A percentile compares a stretch with the other conserved stretches of the same genome.
These are phyloP conservation scores for Aspergillus nomiae DNA, from an alignment of 2,329 filamentous ascomycete genomes.

Conservation along the genomic window DNA sequence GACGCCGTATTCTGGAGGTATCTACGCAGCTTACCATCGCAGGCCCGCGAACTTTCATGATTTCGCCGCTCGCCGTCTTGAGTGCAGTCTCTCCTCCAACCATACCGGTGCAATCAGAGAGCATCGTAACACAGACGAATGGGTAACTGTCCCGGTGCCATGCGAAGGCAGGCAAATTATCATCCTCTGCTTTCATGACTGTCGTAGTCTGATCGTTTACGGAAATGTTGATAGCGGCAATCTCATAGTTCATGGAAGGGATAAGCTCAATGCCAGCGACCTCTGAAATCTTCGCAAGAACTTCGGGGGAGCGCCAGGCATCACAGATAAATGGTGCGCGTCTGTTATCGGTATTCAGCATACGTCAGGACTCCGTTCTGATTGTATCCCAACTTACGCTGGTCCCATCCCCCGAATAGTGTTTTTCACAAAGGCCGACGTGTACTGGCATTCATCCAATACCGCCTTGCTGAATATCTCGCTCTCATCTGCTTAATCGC, in stretches of 20 bases:
- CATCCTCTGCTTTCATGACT: background rate
- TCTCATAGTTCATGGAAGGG: constrained; percentile 59
- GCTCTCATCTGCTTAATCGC: constrained; percentile 62
- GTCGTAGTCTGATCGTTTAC: constrained; percentile 26
- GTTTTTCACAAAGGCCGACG: constrained; percentile 56
- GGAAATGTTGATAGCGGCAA: constrained; percentile 61
- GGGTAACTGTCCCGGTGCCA: constrained; percentile 57
- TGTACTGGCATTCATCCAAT: constrained; percentile 57
- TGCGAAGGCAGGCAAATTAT: background rate
- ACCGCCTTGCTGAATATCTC: constrained; percentile 61
- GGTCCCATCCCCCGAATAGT: constrained; percentile 56
- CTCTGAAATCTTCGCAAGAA: constrained; percentile 56
- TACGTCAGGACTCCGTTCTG: background rate
- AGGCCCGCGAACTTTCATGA: constrained; percentile 4
- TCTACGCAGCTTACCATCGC: background rate
- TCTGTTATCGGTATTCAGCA: background rate
- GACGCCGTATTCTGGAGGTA: fast-evolving
- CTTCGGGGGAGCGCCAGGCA: constrained; percentile 58
- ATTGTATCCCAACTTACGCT: constrained; percentile 43
- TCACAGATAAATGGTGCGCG: constrained; percentile 28
- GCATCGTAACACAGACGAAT: constrained; percentile 68
- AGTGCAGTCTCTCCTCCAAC: constrained; percentile 58
- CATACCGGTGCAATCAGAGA: constrained; percentile 64
- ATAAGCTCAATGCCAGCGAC: constrained; percentile 62
- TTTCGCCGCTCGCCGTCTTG: background rate